Conservation (phyloP, 106 monocot species). For the Narthecium ossifragum region DNA sequence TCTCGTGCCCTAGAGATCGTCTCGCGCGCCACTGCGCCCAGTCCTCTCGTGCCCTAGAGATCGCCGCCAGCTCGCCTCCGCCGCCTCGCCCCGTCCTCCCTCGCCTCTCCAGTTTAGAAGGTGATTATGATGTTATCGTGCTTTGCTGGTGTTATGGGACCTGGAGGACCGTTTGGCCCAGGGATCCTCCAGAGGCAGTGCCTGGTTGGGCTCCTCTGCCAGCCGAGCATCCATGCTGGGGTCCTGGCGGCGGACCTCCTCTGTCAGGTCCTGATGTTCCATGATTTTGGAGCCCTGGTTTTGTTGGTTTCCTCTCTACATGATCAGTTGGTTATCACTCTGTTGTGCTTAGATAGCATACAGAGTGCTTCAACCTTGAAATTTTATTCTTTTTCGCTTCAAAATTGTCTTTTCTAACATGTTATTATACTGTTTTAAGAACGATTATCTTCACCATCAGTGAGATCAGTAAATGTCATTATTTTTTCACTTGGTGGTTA, state of each 20-base stretch:
- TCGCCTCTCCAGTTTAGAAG: too few species aligned
- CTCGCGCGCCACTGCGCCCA: too few species aligned
- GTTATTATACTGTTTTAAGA: not conserved
- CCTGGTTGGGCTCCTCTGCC: constrained; percentile 21
- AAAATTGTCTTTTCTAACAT: not conserved
- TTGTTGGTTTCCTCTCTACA: constrained; percentile 9
- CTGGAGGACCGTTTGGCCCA: constrained; percentile 15
- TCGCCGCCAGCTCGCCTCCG: too few species aligned
- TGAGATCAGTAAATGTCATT: not conserved
- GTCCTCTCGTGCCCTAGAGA: too few species aligned
- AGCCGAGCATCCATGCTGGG: not conserved
- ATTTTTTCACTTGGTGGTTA: not conserved
- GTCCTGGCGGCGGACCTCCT: constrained; percentile 16
- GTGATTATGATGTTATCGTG: too few species aligned
- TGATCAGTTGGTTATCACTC: constrained; percentile 12
- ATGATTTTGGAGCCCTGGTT: constrained; percentile 13
- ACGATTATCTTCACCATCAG: not conserved
- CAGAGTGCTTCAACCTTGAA: not conserved
- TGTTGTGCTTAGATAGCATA: not conserved
- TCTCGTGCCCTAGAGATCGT: too few species aligned
- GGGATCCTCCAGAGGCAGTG: constrained; percentile 15
- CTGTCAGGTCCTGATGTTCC: not conserved
- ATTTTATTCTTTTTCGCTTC: not conserved
- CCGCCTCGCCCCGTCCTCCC: too few species aligned
- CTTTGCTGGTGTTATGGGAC: constrained; percentile 8